Evolutionary conservation across 2,329 filamentous ascomycete species (phyloP).

Genomic region (Metarhizium brunneum): DNA sequence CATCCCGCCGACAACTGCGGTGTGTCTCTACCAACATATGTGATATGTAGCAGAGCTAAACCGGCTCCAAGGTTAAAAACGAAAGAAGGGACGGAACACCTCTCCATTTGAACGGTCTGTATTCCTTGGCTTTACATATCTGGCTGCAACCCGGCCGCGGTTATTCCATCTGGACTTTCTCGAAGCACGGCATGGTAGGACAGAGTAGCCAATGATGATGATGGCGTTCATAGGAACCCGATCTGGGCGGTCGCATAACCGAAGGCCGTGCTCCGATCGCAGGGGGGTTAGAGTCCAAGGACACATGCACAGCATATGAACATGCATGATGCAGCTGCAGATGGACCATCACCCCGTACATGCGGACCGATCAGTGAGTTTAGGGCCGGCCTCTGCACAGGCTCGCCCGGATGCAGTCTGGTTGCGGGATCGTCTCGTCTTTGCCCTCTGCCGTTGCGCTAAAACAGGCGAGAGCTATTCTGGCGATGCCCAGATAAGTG

Average conservation of each 20-base stretch:
- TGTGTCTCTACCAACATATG: no score
- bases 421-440: no score
- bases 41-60: no score
- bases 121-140: neutral
- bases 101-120: neutral
- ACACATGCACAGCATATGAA: conserved; percentile 4
- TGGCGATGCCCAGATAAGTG: no score
- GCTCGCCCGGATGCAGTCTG: no score
- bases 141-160: neutral
- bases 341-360: neutral
- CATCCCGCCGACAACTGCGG: no score
- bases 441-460: no score
- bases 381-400: no score
- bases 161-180: neutral
- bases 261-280: conserved; percentile 2
- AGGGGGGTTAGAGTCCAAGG: neutral
- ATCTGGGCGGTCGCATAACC: neutral
- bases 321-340: conserved; percentile 7
- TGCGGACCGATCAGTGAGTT: neutral
- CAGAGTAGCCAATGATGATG: neutral
- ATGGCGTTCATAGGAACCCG: neutral
- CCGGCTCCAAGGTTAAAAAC: no score
- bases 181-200: neutral
- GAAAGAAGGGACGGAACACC: no score
- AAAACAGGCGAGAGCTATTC: no score